Evolutionary conservation across 2,329 filamentous ascomycete species (phyloP), one percentile per base, ranked within the genome.

Genomic region (Lecanicillium sp.): DNA sequence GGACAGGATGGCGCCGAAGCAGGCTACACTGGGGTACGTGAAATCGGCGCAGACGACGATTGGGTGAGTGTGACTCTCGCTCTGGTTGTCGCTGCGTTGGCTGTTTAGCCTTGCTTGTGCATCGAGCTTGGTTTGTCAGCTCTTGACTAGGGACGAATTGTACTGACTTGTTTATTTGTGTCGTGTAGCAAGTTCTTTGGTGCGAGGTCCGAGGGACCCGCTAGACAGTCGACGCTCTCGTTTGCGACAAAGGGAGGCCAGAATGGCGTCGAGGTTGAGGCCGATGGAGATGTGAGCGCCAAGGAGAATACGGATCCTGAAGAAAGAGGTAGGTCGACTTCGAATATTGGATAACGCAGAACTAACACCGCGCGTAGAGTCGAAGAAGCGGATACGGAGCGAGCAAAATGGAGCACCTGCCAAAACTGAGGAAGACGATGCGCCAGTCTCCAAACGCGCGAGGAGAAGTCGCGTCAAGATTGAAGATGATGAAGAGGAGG

Each of bases 11-110:
- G 65, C 68, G 49, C 66, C 66, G 31, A 88, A 86, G 59, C 87
- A 94, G 66, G 79, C 84, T 53, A 94, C 85, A 44, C 66, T 94
- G 60, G 86, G 86, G 88, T 94, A 92, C 66, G 87, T 90, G 46
- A 81, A 77, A 63, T 66, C 79, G 53, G 71, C 72, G 47, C 85
- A 90, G 69, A 77, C 73, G 56, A 87, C 81, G 51, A 66, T 90
- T 60, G 76, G 81, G 84, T 88, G 59, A 48, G 77, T 63, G 66
- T 64, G 38, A 7, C 22, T 11, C 22, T 25, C 22, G 22, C 22
- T 11, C 22, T 25, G 22, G 11, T 25, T 25, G 22, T 25, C 22
- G 22, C 22, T 25, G 22, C 11, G 22, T 25, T 25, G 7, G 6
- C 11, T 25, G 7, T 6, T 25, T 6, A 25, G n/a, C n/a, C n/a